Evolutionary conservation across 768 basidiomycete genomes (phyloP).

Genomic region (Trametes cinnabarina): DNA sequence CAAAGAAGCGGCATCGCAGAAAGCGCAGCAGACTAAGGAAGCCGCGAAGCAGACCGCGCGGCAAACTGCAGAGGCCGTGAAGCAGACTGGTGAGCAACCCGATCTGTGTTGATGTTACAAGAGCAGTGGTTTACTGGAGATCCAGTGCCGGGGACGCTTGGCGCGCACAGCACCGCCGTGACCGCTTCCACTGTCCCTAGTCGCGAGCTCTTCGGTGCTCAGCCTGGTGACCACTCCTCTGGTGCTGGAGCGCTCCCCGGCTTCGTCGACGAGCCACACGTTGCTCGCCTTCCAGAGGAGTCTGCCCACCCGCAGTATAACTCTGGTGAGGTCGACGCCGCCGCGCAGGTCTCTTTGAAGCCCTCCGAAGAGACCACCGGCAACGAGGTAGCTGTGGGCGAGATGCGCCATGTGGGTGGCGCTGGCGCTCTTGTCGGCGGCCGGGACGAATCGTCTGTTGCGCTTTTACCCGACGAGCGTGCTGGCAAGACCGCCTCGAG

Average conservation of each 20-base stretch:
- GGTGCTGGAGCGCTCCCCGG: slow-evolving; percentile 27
- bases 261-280: slow-evolving; percentile 17
- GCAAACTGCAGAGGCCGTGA: not conserved
- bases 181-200: slow-evolving; percentile 19
- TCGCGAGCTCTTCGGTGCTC: slow-evolving; percentile 15
- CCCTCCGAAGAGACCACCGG: slow-evolving; percentile 32
- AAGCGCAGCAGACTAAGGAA: not conserved
- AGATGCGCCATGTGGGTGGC: slow-evolving; percentile 33
- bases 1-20: not conserved
- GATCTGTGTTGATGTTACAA: too few species aligned
- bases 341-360: slow-evolving; percentile 6
- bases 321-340: slow-evolving; percentile 6
- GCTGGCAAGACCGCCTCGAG: not conserved
- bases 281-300: slow-evolving; percentile 26
- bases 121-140: too few species aligned
- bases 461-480: slow-evolving; percentile 45
- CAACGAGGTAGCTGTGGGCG: slow-evolving; percentile 31
- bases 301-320: slow-evolving; percentile 12
- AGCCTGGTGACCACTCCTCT: slow-evolving; percentile 16
- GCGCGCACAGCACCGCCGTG: slow-evolving; percentile 9
- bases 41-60: not conserved
- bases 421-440: slow-evolving; percentile 48
- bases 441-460: slow-evolving; percentile 45
- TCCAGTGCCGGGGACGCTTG: not conserved
- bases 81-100: slow-evolving; percentile 1